Conservation (phyloP, 805 yeast species). For the Kurtzmaniella fragi region DNA sequence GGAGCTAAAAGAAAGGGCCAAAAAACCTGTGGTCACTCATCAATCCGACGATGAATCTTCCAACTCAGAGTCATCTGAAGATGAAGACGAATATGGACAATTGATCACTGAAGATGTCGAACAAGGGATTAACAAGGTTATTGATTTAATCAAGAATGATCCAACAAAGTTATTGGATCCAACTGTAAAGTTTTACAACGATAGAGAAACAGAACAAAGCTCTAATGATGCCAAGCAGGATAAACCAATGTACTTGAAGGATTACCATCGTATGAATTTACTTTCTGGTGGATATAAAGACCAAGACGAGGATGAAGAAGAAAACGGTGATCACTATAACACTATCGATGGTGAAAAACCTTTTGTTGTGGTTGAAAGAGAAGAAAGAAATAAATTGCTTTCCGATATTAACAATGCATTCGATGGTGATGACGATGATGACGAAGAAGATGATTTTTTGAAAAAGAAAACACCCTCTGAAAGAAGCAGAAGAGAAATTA, state of each 20-base stretch:
- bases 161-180: constrained; percentile 65
- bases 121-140: constrained; percentile 65
- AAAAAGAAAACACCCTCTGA: constrained; percentile 45
- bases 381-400: constrained; percentile 68
- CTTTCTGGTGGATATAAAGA: constrained; percentile 59
- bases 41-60: constrained; percentile 18
- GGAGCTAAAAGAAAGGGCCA: not conserved
- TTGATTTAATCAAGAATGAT: constrained; percentile 62
- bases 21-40: constrained; percentile 2
- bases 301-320: constrained; percentile 48
- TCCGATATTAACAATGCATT: constrained; percentile 73
- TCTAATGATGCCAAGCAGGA: constrained; percentile 14
- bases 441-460: constrained; percentile 46
- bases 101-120: constrained; percentile 84
- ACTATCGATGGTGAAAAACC: constrained; percentile 59
- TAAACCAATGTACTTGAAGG: constrained; percentile 80
- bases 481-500: constrained; percentile 15
- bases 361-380: constrained; percentile 67
- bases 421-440: constrained; percentile 42
- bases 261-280: constrained; percentile 82
- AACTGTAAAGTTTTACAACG: constrained; percentile 69
- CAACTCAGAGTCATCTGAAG: constrained; percentile 49
- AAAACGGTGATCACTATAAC: constrained; percentile 28
- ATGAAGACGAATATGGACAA: constrained; percentile 90
- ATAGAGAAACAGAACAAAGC: constrained; percentile 41